Conservation (phyloP, 148 eudicot species). For the Rhododendron kiyosumense region DNA sequence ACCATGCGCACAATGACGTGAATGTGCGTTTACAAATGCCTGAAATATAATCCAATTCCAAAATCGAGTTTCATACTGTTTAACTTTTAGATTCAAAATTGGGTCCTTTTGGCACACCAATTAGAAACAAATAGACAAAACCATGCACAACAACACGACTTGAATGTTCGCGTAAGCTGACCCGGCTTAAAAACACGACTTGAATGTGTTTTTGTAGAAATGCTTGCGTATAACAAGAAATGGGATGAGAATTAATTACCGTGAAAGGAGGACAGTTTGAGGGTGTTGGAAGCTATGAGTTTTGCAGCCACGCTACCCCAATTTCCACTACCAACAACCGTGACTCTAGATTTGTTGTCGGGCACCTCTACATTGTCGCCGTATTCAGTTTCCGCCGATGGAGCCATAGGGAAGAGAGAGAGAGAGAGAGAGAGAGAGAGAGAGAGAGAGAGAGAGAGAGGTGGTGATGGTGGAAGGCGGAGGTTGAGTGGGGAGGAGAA, state of each 20-base stretch:
- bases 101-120: neutral
- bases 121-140: neutral
- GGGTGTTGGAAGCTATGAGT: conserved; percentile 84
- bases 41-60: neutral
- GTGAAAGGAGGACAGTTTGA: conserved; percentile 46
- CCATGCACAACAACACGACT: no score
- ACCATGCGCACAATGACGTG: no score
- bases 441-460: neutral
- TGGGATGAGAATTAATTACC: conserved; percentile 37
- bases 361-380: conserved; percentile 4
- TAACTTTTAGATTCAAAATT: neutral
- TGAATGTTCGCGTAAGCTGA: neutral
- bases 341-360: conserved; percentile 43
- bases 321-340: conserved; percentile 92
- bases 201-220: neutral
- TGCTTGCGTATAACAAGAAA: neutral
- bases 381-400: conserved; percentile 5
- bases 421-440: neutral
- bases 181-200: no score
- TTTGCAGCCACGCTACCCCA: conserved; percentile 99
- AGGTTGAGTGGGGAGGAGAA: conserved; percentile 25
- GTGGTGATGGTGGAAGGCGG: neutral
- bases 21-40: neutral
- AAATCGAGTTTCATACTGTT: neutral
- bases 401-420: conserved; percentile 16